Evolutionary conservation across 108 stramenopile species (phyloP).

Genomic region (Licmophora abbreviata): DNA sequence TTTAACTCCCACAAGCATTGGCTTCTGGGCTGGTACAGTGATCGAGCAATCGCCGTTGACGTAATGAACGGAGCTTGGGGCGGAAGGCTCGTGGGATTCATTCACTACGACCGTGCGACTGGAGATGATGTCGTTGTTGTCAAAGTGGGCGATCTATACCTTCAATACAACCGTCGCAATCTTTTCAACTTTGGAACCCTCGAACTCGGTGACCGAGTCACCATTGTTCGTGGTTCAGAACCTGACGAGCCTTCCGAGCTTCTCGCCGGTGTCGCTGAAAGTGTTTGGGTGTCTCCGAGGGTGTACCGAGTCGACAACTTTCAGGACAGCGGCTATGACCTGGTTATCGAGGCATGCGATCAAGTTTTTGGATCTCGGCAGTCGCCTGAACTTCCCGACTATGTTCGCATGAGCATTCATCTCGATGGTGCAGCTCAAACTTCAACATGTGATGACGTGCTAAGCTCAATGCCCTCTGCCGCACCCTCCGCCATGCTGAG

Average conservation of each 20-base stretch:
- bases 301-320: too few species aligned
- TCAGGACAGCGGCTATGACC: too few species aligned
- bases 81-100: background rate
- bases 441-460: background rate
- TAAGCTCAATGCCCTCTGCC: too few species aligned
- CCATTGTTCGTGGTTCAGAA: background rate
- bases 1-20: conserved; percentile 5
- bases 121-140: background rate
- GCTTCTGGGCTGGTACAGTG: conserved; percentile 4
- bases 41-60: background rate
- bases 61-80: background rate
- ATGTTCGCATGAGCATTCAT: background rate
- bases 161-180: conserved; percentile 6
- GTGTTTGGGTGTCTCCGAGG: too few species aligned
- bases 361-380: background rate
- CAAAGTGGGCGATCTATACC: background rate
- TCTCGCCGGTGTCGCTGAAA: too few species aligned
- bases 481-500: background rate
- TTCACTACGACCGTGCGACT: background rate
- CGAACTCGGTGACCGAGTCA: conserved; percentile 26
- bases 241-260: background rate
- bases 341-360: conserved; percentile 1
- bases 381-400: too few species aligned
- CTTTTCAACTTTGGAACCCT: conserved; percentile 21
- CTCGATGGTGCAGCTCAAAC: background rate